phyloP scores from a whole-genome alignment of 2,329 filamentous ascomycete genomes.

The Fusarium odoratissimum region DNA sequence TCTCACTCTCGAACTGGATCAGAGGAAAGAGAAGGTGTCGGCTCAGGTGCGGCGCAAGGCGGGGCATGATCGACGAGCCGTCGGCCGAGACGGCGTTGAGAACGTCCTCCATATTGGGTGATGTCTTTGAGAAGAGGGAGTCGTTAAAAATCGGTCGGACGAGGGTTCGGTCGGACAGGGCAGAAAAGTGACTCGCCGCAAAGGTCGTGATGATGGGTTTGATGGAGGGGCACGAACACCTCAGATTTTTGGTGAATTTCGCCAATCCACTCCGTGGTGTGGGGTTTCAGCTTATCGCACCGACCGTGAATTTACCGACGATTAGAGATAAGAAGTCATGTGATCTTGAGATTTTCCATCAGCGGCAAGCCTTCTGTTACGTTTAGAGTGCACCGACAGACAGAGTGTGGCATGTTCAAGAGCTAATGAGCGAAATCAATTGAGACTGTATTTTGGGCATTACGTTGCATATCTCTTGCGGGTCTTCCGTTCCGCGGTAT shows the following conservation, averaged over 20 bases:
- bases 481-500: neutral
- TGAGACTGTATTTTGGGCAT: neutral
- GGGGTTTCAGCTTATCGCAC: constrained; percentile 46
- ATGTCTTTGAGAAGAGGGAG: constrained; percentile 16
- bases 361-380: constrained; percentile 36
- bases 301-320: constrained; percentile 51
- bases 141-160: constrained; percentile 23
- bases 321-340: constrained; percentile 49
- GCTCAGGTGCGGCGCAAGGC: constrained; percentile 92
- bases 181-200: constrained; percentile 46
- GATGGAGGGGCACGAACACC: constrained; percentile 51
- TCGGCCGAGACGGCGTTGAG: constrained; percentile 68
- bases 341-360: constrained; percentile 51
- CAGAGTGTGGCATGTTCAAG: constrained; percentile 16
- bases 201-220: constrained; percentile 39
- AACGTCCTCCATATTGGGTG: constrained; percentile 55
- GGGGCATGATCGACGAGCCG: constrained; percentile 84
- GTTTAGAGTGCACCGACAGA: constrained; percentile 24
- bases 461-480: neutral
- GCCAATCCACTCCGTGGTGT: constrained; percentile 53
- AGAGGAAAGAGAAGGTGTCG: constrained; percentile 96
- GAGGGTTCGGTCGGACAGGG: constrained; percentile 22
- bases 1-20: constrained; percentile 88
- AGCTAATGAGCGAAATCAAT: constrained; percentile 19
- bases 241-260: constrained; percentile 57